Evolutionary conservation across 805 yeast species (phyloP).

Genomic region (Candida ovalis): DNA sequence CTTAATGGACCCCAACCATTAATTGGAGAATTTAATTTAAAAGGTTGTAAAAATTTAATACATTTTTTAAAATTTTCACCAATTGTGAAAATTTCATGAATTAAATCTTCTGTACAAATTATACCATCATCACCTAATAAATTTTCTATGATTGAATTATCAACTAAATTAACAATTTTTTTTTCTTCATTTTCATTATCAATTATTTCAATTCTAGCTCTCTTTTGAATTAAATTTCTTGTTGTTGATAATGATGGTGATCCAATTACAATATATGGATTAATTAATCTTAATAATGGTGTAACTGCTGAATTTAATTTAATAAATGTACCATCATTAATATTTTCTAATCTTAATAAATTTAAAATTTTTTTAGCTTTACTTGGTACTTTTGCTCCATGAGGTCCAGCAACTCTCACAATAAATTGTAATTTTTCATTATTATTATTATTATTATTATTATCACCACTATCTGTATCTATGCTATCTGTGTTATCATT

Average conservation of each 20-base stretch:
- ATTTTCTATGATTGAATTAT: constrained; percentile 73
- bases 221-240: constrained; percentile 70
- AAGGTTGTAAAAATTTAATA: constrained; percentile 64
- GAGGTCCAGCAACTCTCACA: constrained; percentile 63
- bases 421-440: constrained; percentile 56
- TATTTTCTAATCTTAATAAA: constrained; percentile 56
- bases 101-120: constrained; percentile 76
- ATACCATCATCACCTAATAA: constrained; percentile 63
- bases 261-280: constrained; percentile 74
- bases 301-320: constrained; percentile 55
- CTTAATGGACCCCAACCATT: constrained; percentile 73
- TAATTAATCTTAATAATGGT: constrained; percentile 61
- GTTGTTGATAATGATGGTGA: constrained; percentile 69
- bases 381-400: constrained; percentile 60
- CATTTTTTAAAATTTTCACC: constrained; percentile 64
- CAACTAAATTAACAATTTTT: constrained; percentile 54
- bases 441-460: constrained; percentile 24
- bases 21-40: constrained; percentile 64
- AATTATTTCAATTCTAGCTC: constrained; percentile 53
- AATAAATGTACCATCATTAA: constrained; percentile 69
- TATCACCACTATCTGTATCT: constrained; percentile 21
- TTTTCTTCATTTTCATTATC: constrained; percentile 22
- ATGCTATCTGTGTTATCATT: constrained; percentile 28
- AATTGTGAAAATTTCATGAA: constrained; percentile 62
- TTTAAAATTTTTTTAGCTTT: constrained; percentile 57